A percentile compares a stretch with the other conserved stretches of the same genome.
Evolutionary conservation across 2,329 filamentous ascomycete species (phyloP).

Genomic region (Hymenoscyphus fraxineus): DNA sequence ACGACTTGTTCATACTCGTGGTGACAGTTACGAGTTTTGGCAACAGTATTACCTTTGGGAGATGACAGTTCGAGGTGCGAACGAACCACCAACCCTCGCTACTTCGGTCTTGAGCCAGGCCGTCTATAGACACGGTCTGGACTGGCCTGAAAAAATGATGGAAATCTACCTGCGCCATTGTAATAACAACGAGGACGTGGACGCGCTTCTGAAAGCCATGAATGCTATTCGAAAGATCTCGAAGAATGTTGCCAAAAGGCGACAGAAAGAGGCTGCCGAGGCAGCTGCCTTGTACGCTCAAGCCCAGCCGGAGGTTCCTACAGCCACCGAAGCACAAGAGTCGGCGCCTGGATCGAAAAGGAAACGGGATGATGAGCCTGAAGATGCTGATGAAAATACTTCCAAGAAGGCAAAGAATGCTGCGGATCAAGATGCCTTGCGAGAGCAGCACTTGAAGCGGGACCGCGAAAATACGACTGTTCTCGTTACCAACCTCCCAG

Average conservation of each 20-base stretch:
- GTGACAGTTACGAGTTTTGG: constrained; percentile 90
- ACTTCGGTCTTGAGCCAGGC: constrained; percentile 75
- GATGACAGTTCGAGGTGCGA: constrained; percentile 49
- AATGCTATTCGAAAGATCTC: constrained; percentile 68
- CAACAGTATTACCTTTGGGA: constrained; percentile 89
- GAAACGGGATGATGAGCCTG: constrained; percentile 62
- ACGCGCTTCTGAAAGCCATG: constrained; percentile 68
- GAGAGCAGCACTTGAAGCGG: constrained; percentile 55
- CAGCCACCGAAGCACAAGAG: constrained; percentile 31
- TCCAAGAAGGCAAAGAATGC: constrained; percentile 42
- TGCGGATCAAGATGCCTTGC: constrained; percentile 36
- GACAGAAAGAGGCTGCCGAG: constrained; percentile 61
- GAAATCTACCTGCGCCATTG: constrained; percentile 76
- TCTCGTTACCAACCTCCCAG: constrained; percentile 73
- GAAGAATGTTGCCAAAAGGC: constrained; percentile 59
- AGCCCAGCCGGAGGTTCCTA: constrained; percentile 31
- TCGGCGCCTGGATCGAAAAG: constrained; percentile 52
- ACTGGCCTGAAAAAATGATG: constrained; percentile 74
- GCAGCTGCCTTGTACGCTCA: constrained; percentile 51
- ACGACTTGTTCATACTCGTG: constrained; percentile 62
- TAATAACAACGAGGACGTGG: constrained; percentile 81
- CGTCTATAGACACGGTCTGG: constrained; percentile 56
- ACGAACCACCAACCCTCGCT: constrained; percentile 61
- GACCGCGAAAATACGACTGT: constrained; percentile 90
- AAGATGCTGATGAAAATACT: constrained; percentile 62